Conservation (phyloP, 2,329 filamentous ascomycete genomes). For the Stenocarpella maydis region DNA sequence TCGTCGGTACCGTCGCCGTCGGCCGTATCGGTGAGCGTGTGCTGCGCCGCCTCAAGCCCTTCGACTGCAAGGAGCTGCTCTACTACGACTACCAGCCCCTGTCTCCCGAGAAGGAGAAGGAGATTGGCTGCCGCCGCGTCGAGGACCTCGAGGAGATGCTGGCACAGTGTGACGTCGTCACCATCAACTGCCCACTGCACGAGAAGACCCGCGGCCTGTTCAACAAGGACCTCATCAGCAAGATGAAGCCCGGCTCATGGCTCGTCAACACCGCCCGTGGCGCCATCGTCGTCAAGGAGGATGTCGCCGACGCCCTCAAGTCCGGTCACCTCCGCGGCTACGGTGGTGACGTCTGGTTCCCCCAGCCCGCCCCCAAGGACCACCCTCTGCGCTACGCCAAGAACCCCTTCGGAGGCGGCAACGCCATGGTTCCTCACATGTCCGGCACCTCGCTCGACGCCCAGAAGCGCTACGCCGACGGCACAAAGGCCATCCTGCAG, state of each 20-base stretch:
- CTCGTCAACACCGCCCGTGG: conserved; percentile 98
- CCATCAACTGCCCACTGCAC: conserved; percentile 99
- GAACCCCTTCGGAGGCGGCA: conserved; percentile 95
- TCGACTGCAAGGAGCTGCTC: conserved; percentile 99
- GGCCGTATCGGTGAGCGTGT: conserved; percentile 99
- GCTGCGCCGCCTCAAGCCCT: conserved; percentile 91
- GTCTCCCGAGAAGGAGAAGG: conserved; percentile 82
- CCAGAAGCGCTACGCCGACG: conserved; percentile 88
- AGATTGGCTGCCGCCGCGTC: conserved; percentile 94
- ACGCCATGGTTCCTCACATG: conserved; percentile 99
- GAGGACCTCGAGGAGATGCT: conserved; percentile 93
- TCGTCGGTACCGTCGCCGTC: conserved; percentile 96
- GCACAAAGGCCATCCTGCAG: conserved; percentile 88
- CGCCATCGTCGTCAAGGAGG: conserved; percentile 99
- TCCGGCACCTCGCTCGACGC: conserved; percentile 98
- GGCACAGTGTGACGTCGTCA: conserved; percentile 93
- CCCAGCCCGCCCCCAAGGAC: conserved; percentile 92
- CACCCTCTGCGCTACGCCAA: conserved; percentile 92
- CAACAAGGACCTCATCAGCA: conserved; percentile 97
- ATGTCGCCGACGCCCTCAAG: conserved; percentile 93
- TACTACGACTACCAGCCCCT: conserved; percentile 99
- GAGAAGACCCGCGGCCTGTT: conserved; percentile 97
- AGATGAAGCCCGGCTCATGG: conserved; percentile 99
- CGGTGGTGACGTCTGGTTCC: conserved; percentile 94
- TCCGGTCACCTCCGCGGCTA: conserved; percentile 90